phyloP scores from a whole-genome alignment of 257 asterid species.

The Fraxinus pennsylvanica region DNA sequence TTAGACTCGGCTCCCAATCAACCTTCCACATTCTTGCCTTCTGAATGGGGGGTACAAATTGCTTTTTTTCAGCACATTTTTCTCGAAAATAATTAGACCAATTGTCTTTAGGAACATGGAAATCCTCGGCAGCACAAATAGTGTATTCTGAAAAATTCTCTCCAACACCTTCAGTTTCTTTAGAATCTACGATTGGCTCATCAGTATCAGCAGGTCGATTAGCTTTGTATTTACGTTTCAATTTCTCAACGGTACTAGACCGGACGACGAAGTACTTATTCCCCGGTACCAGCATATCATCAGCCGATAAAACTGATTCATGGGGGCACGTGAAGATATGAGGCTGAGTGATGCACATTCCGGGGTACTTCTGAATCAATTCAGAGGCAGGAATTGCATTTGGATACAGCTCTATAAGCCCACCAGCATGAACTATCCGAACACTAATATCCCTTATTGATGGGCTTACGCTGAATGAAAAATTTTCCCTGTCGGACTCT shows the following conservation, averaged over 20 bases:
- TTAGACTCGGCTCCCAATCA: slow-evolving; percentile 45
- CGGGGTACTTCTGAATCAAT: slow-evolving; percentile 60
- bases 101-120: slow-evolving; percentile 27
- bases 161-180: slow-evolving; percentile 26
- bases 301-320: slow-evolving; percentile 51
- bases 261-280: slow-evolving; percentile 57
- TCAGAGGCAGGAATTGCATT: slow-evolving; percentile 52
- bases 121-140: slow-evolving; percentile 34
- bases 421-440: slow-evolving; percentile 62
- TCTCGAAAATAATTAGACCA: slow-evolving; percentile 23
- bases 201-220: slow-evolving; percentile 11
- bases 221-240: slow-evolving; percentile 36
- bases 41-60: slow-evolving; percentile 44
- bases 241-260: slow-evolving; percentile 48
- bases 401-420: slow-evolving; percentile 54
- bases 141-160: slow-evolving; percentile 30
- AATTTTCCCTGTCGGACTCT: background rate
- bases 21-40: slow-evolving; percentile 38
- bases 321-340: slow-evolving; percentile 55
- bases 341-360: slow-evolving; percentile 57
- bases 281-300: slow-evolving; percentile 58
- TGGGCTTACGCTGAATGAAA: slow-evolving; percentile 21
- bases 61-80: slow-evolving; percentile 24
- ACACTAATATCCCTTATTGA: slow-evolving; percentile 31
- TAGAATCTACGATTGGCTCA: slow-evolving; percentile 22